phyloP scores from a whole-genome alignment of 305 asterid genomes.

The Fraxinus baroniana region DNA sequence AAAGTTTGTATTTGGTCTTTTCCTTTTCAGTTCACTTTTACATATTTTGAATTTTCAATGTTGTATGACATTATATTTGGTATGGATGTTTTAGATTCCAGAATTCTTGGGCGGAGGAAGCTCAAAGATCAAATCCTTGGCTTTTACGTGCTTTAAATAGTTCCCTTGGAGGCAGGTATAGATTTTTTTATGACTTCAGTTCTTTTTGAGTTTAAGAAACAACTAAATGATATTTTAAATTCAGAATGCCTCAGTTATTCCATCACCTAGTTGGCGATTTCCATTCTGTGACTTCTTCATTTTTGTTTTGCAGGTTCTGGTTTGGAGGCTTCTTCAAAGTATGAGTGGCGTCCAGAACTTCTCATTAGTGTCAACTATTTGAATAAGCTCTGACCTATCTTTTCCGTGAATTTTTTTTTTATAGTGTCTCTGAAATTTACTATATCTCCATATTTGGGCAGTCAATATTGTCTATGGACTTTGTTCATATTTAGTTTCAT shows the following conservation, averaged over 20 bases:
- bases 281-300: slow-evolving; percentile 21
- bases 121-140: slow-evolving; percentile 77
- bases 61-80: slow-evolving; percentile 13
- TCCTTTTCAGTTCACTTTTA: slow-evolving; percentile 21
- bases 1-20: slow-evolving; percentile 53
- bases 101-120: slow-evolving; percentile 77
- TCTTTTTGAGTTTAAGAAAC: slow-evolving; percentile 4
- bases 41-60: slow-evolving; percentile 7
- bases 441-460: background rate
- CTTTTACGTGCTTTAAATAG: slow-evolving; percentile 80
- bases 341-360: slow-evolving; percentile 31
- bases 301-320: slow-evolving; percentile 50
- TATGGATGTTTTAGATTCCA: slow-evolving; percentile 56
- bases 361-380: slow-evolving; percentile 11
- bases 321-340: slow-evolving; percentile 65
- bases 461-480: background rate
- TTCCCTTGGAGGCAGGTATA: slow-evolving; percentile 90
- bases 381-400: background rate
- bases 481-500: slow-evolving; percentile 5
- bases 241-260: background rate
- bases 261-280: slow-evolving; percentile 15
- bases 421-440: background rate
- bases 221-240: slow-evolving; percentile 5
- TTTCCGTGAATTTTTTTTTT: background rate
- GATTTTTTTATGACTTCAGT: slow-evolving; percentile 9